phyloP scores from a whole-genome alignment of 495 filamentous ascomycete species.

The Hypomontagnella submonticulosa region DNA sequence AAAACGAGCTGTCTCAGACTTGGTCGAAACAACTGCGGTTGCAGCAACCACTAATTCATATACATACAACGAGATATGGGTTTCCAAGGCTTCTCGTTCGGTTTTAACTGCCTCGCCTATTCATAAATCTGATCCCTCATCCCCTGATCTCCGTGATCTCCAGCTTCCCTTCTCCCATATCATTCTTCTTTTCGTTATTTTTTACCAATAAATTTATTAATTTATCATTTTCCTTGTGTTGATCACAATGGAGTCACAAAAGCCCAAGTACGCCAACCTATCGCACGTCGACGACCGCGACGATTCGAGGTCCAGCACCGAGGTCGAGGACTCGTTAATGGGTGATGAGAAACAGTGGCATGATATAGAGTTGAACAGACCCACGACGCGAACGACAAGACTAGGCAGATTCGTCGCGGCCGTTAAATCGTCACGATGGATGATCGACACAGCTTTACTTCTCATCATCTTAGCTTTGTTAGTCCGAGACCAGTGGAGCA shows the following conservation, averaged over 20 bases:
- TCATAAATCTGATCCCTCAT: slow-evolving; percentile 22
- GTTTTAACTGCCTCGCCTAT: background rate
- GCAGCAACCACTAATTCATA: slow-evolving; percentile 13
- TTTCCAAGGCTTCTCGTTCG: background rate
- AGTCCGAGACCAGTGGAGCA: slow-evolving; percentile 46
- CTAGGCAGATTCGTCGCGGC: slow-evolving; percentile 22
- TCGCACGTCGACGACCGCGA: slow-evolving; percentile 47
- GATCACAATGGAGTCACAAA: slow-evolving; percentile 52
- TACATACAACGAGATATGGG: slow-evolving; percentile 10
- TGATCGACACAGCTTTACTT: slow-evolving; percentile 50
- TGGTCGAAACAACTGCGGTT: slow-evolving; percentile 39
- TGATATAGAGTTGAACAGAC: slow-evolving; percentile 42
- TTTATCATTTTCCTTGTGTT: slow-evolving; percentile 14
- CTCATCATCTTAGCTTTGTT: slow-evolving; percentile 50
- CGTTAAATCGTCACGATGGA: slow-evolving; percentile 47
- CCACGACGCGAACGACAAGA: slow-evolving; percentile 28
- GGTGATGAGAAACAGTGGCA: slow-evolving; percentile 54
- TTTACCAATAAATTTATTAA: slow-evolving; percentile 1
- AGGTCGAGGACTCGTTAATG: slow-evolving; percentile 55
- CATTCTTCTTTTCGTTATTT: background rate
- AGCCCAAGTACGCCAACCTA: slow-evolving; percentile 47
- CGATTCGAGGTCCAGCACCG: slow-evolving; percentile 53
- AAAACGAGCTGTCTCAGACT: slow-evolving; percentile 25
- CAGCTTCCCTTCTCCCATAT: slow-evolving; percentile 23
- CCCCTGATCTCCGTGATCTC: slow-evolving; percentile 31